Base-by-base conservation (phyloP, 768 basidiomycete genomes). In the Pleurotus sapidus region DNA sequence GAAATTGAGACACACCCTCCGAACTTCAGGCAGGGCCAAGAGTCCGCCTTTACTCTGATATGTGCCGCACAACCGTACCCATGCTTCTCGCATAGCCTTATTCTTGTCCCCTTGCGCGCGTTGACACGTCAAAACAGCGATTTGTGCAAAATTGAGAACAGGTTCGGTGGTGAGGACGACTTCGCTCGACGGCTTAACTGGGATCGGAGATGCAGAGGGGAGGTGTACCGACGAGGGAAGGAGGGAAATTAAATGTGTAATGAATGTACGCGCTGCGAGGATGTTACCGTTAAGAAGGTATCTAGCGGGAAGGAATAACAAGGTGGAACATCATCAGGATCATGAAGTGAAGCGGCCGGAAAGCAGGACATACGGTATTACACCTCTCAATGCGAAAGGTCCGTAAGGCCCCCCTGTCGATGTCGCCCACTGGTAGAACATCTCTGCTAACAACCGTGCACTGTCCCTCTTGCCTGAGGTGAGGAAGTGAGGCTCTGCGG, bases 231-330 rank as follows among this genome's bases (percentile, higher is more conserved):
- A 70, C 3, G 77, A 66, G 46, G 87, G 76, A 5, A 91, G 73
- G 57, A 83, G 82, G 49, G 87, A 78, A 48, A 88, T 78, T 69
- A 90, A 93, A 49, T 87, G 83, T n/a, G 80, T 77, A 68, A 96
- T 87, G 78, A 98, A 97, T n/a, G 89, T 84, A n/a, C 86, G 84
- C 3, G 96, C 92, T 3, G 91, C 91, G n/a, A 93, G 84, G 65
- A 99, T 88, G 61, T 94, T 94, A 14, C 93, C 92, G 54, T 93
- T 91, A 60, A 82, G 82, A 20, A 95, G 76, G 65, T 91, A 91
- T 57, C 90, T 92, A 64, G 14, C 17, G 37, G 40, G 49, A 30
- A 55, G 8, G 7, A 34, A 9, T 34, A 3, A 34, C 11, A 46
- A 57, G 25, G 48, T 40, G 9, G 38, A n/a, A 4, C 7, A 53